Evolutionary conservation across 192 early-diverging fungal genomes (phyloP), one percentile per base, ranked within the genome.

Genomic region (Tieghemiomyces parasiticus): DNA sequence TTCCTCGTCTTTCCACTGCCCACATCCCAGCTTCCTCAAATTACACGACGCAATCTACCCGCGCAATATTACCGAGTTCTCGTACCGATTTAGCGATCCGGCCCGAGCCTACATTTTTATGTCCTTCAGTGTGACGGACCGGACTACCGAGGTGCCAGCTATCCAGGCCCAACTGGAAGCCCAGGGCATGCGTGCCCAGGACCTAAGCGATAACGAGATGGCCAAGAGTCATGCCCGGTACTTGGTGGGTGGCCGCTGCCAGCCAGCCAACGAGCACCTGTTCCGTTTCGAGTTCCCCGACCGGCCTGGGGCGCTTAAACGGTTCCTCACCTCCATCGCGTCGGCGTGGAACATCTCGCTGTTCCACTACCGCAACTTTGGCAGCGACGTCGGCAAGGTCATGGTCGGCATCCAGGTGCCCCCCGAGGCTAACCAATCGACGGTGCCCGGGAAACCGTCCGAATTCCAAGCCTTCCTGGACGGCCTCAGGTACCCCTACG

Each of bases 311-410:
- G 92, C 92, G 4, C 74, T 97, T 44, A 74, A 81, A 22, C 84
- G 89, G 65, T 97, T 99, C 69, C 73, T 99, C 35, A 58, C 68
- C 26, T 81, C 81, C 12, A 61, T 97, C 35, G 62, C 67, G 26
- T 75, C 81, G 42, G 73, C 63, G 35, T 88, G 80, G 83, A 85
- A 86, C 70, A 86, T 93, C 20, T 84, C 90, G 22, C 75, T 96
- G 30, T 97, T 96, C 77, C 94, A 97, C 72, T 96, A 97, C 74
- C 79, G 93, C 52, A 94, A 97, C 71, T 88, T 93, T 73, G 96
- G 96, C 33, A 87, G 81, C 49, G 94, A 99, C 66, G 85, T 94
- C 66, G 93, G 88, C 32, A 89, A 88, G 67, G 92, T 97, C 3
- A 66, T 97, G 61, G 84, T 89, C 8, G 96, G 94, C 26, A 80